A percentile compares a stretch with the other conserved stretches of the same genome.
phyloP scores from a whole-genome alignment of 768 basidiomycete genomes.

The Mycena crocata region DNA sequence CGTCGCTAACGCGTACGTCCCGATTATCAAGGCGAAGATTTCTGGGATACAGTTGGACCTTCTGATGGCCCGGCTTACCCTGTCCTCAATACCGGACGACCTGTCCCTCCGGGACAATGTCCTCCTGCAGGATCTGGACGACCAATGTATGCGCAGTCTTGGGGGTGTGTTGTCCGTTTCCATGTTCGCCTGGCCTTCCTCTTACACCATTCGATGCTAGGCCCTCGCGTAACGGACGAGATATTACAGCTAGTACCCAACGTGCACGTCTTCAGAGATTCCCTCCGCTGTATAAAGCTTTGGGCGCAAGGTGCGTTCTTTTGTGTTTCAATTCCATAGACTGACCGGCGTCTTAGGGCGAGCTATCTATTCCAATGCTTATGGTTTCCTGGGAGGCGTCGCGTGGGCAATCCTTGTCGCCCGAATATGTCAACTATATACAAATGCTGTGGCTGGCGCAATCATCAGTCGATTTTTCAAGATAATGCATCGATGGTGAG shows the following conservation, averaged over 20 bases:
- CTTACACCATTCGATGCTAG: conserved; percentile 55
- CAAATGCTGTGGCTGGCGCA: conserved; percentile 92
- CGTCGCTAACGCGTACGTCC: conserved; percentile 97
- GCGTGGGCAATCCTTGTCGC: conserved; percentile 99
- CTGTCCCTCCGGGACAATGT: conserved; percentile 92
- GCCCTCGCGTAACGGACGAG: conserved; percentile 95
- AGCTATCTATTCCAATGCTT: conserved; percentile 98
- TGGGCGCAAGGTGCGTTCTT: conserved; percentile 90
- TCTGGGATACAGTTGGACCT: conserved; percentile 94
- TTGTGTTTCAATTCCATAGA: neutral
- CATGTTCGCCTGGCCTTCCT: conserved; percentile 2
- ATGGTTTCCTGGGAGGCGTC: conserved; percentile 97
- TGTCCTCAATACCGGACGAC: conserved; percentile 92
- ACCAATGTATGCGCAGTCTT: conserved; percentile 93
- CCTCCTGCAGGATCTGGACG: conserved; percentile 91
- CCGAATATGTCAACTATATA: conserved; percentile 98
- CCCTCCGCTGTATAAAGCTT: conserved; percentile 94
- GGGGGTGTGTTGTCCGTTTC: conserved; percentile 65
- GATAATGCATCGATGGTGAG: conserved; percentile 97
- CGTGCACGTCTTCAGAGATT: conserved; percentile 93
- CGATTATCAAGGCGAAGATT: conserved; percentile 92
- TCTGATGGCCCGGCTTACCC: conserved; percentile 88
- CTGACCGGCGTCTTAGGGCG: conserved; percentile 64
- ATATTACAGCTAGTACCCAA: conserved; percentile 95
- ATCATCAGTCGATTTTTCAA: conserved; percentile 99